Percentiles rank a stretch among this genome's conserved stretches.
These are phyloP conservation scores for Suhomyces pyralidae DNA, from an alignment of 805 yeast species.

Conservation along the genomic window DNA sequence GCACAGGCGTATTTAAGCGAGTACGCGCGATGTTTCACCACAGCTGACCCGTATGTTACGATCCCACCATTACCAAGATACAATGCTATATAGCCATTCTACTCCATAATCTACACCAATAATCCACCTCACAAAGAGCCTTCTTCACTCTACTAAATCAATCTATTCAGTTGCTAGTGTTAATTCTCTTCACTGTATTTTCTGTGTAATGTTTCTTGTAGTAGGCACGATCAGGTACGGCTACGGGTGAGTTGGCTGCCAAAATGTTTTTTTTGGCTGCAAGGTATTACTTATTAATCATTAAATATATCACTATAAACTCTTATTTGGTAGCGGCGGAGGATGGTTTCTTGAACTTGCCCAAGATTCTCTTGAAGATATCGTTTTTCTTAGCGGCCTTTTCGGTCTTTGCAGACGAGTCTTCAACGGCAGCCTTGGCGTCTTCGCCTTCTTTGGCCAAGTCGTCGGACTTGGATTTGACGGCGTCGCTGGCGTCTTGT, in stretches of 20 bases:
- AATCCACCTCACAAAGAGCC: too few species aligned
- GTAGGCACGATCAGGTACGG: too few species aligned
- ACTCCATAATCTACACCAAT: too few species aligned
- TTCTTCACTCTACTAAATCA: too few species aligned
- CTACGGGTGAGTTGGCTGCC: too few species aligned
- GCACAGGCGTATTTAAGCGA: not conserved
- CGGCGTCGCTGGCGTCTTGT: slow-evolving; percentile 8
- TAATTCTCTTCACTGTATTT: too few species aligned
- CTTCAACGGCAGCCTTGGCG: slow-evolving; percentile 30
- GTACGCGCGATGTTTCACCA: too few species aligned
- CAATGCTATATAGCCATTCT: too few species aligned
- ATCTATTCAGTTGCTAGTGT: too few species aligned
- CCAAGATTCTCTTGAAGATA: slow-evolving; percentile 34
- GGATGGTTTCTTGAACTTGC: slow-evolving; percentile 33
- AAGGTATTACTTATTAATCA: slow-evolving; percentile 3
- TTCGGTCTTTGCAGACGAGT: slow-evolving; percentile 23
- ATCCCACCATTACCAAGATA: too few species aligned
- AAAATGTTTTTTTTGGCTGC: not conserved
- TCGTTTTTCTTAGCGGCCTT: slow-evolving; percentile 38
- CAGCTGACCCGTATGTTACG: too few species aligned
- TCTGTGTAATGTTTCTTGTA: too few species aligned
- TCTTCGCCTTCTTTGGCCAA: slow-evolving; percentile 16
- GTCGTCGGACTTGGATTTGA: slow-evolving; percentile 8
- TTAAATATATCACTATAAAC: not conserved
- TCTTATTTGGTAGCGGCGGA: slow-evolving; percentile 5